Percentiles rank a stretch among this genome's conserved stretches.
These are phyloP conservation scores for Pythium myriotylum DNA, from an alignment of 352 stramenopile species.

Conservation along the genomic window DNA sequence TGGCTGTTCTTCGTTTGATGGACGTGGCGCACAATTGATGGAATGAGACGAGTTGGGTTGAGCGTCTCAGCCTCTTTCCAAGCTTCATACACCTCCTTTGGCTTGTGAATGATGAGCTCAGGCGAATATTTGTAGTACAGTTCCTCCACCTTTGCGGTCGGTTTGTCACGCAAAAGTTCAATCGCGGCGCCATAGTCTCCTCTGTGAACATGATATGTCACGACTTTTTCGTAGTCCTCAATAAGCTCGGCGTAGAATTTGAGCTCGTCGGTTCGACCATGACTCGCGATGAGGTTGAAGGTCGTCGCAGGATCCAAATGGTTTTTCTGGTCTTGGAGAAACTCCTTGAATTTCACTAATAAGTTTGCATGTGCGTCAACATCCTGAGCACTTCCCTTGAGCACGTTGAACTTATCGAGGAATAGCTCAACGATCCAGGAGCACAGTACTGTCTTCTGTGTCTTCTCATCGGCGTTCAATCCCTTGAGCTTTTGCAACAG, in stretches of 20 bases:
- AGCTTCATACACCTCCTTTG: slow-evolving; percentile 89
- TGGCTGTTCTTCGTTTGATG: slow-evolving; percentile 70
- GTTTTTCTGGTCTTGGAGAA: slow-evolving; percentile 88
- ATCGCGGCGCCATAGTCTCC: slow-evolving; percentile 90
- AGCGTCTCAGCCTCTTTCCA: slow-evolving; percentile 91
- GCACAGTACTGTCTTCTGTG: slow-evolving; percentile 91
- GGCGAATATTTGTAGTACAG: slow-evolving; percentile 96
- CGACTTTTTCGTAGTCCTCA: slow-evolving; percentile 93
- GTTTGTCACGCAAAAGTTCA: slow-evolving; percentile 85
- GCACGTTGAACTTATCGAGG: slow-evolving; percentile 89
- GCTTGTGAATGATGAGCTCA: slow-evolving; percentile 91
- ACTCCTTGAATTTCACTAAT: slow-evolving; percentile 92
- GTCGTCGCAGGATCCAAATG: slow-evolving; percentile 90
- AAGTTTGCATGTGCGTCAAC: slow-evolving; percentile 85
- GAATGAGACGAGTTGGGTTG: slow-evolving; percentile 91
- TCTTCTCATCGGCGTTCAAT: slow-evolving; percentile 84
- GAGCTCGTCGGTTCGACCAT: slow-evolving; percentile 91
- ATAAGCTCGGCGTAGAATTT: slow-evolving; percentile 93
- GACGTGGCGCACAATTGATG: slow-evolving; percentile 90
- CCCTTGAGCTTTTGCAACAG: slow-evolving; percentile 89
- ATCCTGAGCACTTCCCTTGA: slow-evolving; percentile 82
- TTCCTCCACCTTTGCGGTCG: slow-evolving; percentile 91
- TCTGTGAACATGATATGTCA: slow-evolving; percentile 91
- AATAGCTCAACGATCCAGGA: slow-evolving; percentile 95
- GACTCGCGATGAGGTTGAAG: slow-evolving; percentile 90